phyloP scores from a whole-genome alignment of 2,329 filamentous ascomycete species.

The Ophiostoma himal-ulmi region DNA sequence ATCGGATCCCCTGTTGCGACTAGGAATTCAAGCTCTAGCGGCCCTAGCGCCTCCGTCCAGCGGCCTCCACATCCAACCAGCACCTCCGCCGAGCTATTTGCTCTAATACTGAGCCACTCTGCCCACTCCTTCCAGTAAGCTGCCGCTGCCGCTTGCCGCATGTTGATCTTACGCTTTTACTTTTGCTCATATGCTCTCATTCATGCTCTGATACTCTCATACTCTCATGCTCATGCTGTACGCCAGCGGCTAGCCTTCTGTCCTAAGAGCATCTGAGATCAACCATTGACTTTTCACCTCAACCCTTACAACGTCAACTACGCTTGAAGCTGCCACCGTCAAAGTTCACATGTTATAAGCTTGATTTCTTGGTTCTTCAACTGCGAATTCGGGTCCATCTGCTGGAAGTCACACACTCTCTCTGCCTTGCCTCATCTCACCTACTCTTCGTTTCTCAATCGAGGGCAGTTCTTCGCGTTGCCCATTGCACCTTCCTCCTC shows the following conservation, averaged over 20 bases:
- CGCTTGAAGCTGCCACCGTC: too few species aligned
- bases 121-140: not conserved
- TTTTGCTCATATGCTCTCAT: not conserved
- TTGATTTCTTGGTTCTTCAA: not conserved
- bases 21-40: not conserved
- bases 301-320: not conserved
- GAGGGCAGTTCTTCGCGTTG: not conserved
- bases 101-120: not conserved
- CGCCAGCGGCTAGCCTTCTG: not conserved
- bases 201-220: not conserved
- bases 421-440: not conserved
- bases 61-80: conserved; percentile 2
- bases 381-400: not conserved
- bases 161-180: not conserved
- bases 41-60: not conserved
- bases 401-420: not conserved
- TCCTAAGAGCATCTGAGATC: not conserved
- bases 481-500: not conserved
- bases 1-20: not conserved
- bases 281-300: not conserved
- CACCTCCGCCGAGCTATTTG: not conserved
- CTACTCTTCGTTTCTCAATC: not conserved
- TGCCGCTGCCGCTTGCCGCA: not conserved
- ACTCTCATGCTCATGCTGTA: not conserved
- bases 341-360: not conserved